phyloP scores from a whole-genome alignment of 2,329 filamentous ascomycete genomes.

The Fusarium caatingaense region DNA sequence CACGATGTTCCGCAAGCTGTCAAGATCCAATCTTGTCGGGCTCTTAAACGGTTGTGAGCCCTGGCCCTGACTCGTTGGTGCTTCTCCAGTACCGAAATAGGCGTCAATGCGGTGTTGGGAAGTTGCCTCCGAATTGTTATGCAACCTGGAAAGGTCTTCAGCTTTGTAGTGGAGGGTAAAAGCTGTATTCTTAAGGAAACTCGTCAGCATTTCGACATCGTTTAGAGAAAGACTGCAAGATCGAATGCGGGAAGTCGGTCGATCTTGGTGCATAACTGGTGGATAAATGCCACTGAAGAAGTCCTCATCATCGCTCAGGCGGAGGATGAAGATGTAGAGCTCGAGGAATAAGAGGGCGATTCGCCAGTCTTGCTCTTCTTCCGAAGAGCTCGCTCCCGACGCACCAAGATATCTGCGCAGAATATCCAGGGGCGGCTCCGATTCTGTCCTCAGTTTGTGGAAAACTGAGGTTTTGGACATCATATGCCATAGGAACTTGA shows the following conservation, averaged over 20 bases:
- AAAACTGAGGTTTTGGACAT: conserved; percentile 59
- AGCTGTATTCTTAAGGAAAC: conserved; percentile 89
- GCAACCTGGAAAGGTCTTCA: conserved; percentile 64
- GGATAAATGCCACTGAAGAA: conserved; percentile 76
- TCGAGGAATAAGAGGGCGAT: conserved; percentile 92
- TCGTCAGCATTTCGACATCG: conserved; percentile 79
- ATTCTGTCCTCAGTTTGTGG: conserved; percentile 46
- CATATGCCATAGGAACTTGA: conserved; percentile 82
- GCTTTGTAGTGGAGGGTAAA: conserved; percentile 91
- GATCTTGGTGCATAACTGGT: conserved; percentile 51
- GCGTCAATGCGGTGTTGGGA: conserved; percentile 46
- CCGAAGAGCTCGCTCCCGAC: conserved; percentile 44
- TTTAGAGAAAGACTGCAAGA: conserved; percentile 75
- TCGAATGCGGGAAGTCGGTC: conserved; percentile 61
- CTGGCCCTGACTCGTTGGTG: neutral
- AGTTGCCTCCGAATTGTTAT: conserved; percentile 35
- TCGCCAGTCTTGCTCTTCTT: conserved; percentile 76
- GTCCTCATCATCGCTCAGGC: conserved; percentile 95
- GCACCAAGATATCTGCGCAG: conserved; percentile 49
- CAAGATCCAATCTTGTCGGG: conserved; percentile 68
- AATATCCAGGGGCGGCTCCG: conserved; percentile 46
- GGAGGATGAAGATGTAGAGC: conserved; percentile 90
- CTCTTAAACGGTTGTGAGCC: neutral
- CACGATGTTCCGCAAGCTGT: conserved; percentile 82
- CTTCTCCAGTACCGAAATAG: conserved; percentile 42